Conservation (phyloP, 768 basidiomycete genomes). For the Gautieria morchelliformis region DNA sequence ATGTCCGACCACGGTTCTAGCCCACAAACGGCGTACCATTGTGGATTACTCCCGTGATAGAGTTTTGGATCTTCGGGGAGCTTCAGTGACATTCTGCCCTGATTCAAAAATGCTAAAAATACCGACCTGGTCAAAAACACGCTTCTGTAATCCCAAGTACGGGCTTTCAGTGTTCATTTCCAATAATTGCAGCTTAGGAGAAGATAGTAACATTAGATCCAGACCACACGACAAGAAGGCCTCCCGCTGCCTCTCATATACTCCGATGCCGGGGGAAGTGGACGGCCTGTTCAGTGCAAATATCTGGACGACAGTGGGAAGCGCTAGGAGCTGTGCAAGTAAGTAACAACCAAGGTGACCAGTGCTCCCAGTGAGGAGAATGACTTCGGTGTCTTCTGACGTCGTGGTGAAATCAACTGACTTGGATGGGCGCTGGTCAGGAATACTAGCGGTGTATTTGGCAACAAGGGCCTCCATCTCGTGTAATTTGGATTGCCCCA, state of each 20-base stretch:
- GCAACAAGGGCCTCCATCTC: neutral
- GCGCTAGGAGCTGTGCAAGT: slow-evolving; percentile 21
- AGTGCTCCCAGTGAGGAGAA: slow-evolving; percentile 30
- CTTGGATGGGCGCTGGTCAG: neutral
- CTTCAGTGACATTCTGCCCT: too few species aligned
- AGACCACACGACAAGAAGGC: too few species aligned
- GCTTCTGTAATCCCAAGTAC: too few species aligned
- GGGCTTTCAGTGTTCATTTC: too few species aligned
- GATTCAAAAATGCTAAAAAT: too few species aligned
- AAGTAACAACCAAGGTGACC: slow-evolving; percentile 27
- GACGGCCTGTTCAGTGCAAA: slow-evolving; percentile 28
- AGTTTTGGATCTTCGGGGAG: too few species aligned
- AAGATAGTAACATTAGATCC: too few species aligned
- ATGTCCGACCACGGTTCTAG: too few species aligned
- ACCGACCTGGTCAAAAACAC: too few species aligned
- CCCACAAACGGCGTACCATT: too few species aligned
- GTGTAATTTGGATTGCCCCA: neutral
- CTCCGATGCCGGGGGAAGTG: slow-evolving; percentile 15
- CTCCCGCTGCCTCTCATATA: slow-evolving; percentile 17
- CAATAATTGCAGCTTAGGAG: too few species aligned
- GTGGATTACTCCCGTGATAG: too few species aligned
- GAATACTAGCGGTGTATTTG: neutral
- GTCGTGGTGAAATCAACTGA: neutral
- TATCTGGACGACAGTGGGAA: slow-evolving; percentile 18
- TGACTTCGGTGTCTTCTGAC: slow-evolving; percentile 11